Evolutionary conservation across 108 stramenopile species (phyloP).

Genomic region (Skeletonema grethae): DNA sequence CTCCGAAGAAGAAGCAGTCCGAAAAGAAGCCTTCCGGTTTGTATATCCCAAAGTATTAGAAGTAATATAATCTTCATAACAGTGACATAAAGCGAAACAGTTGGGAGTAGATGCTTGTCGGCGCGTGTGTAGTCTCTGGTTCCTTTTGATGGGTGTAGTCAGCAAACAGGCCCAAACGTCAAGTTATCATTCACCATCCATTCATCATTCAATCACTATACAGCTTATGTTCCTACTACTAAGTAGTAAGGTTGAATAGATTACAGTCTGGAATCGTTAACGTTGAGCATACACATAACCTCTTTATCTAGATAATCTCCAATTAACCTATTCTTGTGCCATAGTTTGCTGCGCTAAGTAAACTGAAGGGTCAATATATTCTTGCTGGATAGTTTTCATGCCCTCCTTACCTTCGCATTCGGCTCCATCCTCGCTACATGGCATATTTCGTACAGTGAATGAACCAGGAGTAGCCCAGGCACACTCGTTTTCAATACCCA

Average conservation of each 20-base stretch:
- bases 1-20: constrained; percentile 5
- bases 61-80: neutral
- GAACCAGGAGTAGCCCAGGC: constrained; percentile 80
- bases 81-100: too few species aligned
- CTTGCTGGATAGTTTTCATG: neutral
- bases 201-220: too few species aligned
- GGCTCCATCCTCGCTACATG: constrained; percentile 61
- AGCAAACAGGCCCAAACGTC: too few species aligned
- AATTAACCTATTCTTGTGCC: constrained; percentile 9
- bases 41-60: constrained; percentile 39
- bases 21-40: constrained; percentile 22
- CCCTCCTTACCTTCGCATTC: constrained; percentile 42
- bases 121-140: too few species aligned
- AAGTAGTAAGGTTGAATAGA: too few species aligned
- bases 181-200: too few species aligned
- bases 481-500: constrained; percentile 74
- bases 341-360: constrained; percentile 6
- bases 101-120: too few species aligned
- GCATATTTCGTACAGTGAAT: constrained; percentile 52
- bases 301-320: too few species aligned
- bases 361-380: constrained; percentile 29
- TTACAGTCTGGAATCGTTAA: too few species aligned
- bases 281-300: too few species aligned
- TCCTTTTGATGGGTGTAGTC: too few species aligned
- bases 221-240: too few species aligned